Evolutionary conservation across 129 eudicot genomes (phyloP).

Genomic region (Scalesia atractyloides): DNA sequence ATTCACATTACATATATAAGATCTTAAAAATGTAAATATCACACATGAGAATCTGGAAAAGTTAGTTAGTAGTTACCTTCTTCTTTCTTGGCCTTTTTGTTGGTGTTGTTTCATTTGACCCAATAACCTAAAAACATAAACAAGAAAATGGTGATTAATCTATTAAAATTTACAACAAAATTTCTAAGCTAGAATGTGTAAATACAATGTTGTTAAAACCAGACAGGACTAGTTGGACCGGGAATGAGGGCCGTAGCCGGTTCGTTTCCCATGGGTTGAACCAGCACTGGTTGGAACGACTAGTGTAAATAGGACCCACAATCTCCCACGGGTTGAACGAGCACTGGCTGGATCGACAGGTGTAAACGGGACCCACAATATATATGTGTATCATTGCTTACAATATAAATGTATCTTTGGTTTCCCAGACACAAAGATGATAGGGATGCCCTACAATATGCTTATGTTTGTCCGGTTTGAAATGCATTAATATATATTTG

Average conservation of each 20-base stretch:
- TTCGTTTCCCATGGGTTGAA: too few relatives aligned
- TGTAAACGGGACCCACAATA: slow-evolving; percentile 11
- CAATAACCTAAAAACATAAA: slow-evolving; percentile 29
- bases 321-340: background rate
- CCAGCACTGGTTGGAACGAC: too few relatives aligned
- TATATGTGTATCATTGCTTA: background rate
- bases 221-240: too few relatives aligned
- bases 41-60: background rate
- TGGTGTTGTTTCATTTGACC: slow-evolving; percentile 34
- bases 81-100: slow-evolving; percentile 60
- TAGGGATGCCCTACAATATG: slow-evolving; percentile 17
- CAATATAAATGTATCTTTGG: slow-evolving; percentile 18
- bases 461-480: slow-evolving; percentile 22
- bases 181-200: background rate
- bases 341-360: too few relatives aligned
- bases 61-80: slow-evolving; percentile 33
- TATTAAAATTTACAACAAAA: background rate
- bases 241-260: too few relatives aligned
- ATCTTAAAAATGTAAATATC: background rate
- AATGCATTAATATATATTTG: background rate
- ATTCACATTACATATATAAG: background rate
- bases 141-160: background rate
- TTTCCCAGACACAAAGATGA: slow-evolving; percentile 27
- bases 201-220: background rate
- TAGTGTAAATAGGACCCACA: slow-evolving; percentile 11